Percentiles rank a stretch among this genome's conserved stretches.
These are phyloP conservation scores for Posidonia australis DNA, from an alignment of 106 monocot species.

Conservation along the genomic window DNA sequence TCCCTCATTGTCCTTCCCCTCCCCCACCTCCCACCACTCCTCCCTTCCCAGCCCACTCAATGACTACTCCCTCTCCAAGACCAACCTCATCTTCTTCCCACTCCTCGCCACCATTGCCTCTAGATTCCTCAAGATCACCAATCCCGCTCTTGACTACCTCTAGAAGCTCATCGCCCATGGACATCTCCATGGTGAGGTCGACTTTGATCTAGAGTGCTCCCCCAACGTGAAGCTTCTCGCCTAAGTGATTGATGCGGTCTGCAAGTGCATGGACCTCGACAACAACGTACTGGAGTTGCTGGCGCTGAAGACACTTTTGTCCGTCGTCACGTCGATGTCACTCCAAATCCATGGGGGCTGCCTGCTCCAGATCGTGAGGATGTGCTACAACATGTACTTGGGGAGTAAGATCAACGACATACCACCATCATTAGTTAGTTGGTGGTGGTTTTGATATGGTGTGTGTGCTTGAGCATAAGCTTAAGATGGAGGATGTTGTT, in stretches of 20 bases:
- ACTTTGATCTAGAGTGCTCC: conserved; percentile 5
- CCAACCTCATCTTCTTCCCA: conserved; percentile 57
- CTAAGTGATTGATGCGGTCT: conserved; percentile 43
- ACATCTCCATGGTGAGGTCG: conserved; percentile 58
- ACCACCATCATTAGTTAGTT: too few species aligned
- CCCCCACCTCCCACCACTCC: conserved; percentile 10
- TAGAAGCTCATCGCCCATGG: too few species aligned
- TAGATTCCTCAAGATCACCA: conserved; percentile 81
- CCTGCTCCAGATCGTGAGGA: conserved; percentile 60
- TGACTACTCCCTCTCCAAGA: conserved; percentile 60
- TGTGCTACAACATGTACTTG: conserved; percentile 85
- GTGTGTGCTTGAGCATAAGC: too few species aligned
- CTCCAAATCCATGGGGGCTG: conserved; percentile 78
- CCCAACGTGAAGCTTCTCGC: conserved; percentile 60
- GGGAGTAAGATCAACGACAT: conserved; percentile 44
- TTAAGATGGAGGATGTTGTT: too few species aligned
- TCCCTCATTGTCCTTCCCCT: conserved; percentile 57
- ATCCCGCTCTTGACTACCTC: conserved; percentile 71
- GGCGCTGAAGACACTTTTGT: conserved; percentile 77
- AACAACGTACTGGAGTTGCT: conserved; percentile 68
- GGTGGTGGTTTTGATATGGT: too few species aligned
- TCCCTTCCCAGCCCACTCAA: conserved; percentile 41
- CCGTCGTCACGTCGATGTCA: conserved; percentile 77
- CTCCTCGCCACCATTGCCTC: conserved; percentile 52
- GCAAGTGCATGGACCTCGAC: conserved; percentile 39